These are phyloP conservation scores for Porphyrellus cyaneotinctus DNA, from an alignment of 768 basidiomycete species.

Conservation along the genomic window DNA sequence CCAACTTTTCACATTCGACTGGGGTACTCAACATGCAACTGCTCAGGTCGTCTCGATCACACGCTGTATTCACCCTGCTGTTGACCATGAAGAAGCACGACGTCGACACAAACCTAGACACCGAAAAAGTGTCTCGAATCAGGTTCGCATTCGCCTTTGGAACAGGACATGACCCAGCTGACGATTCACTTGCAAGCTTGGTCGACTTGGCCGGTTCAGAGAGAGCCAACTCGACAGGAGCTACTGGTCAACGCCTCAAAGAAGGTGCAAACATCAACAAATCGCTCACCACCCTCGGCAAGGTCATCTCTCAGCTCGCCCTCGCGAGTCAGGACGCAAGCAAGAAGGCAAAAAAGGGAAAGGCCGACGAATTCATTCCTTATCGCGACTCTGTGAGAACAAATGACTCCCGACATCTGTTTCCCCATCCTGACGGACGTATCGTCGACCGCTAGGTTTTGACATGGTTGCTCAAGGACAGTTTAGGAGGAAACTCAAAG, in stretches of 20 bases:
- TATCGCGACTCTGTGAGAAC: slow-evolving; percentile 90
- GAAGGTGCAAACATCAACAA: slow-evolving; percentile 99
- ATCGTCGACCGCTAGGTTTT: slow-evolving; percentile 56
- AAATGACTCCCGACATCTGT: not conserved
- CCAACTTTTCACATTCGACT: slow-evolving; percentile 5
- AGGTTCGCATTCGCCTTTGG: slow-evolving; percentile 44
- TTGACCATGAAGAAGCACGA: slow-evolving; percentile 92
- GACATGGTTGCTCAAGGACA: slow-evolving; percentile 98
- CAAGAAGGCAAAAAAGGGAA: slow-evolving; percentile 88
- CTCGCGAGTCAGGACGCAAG: slow-evolving; percentile 48
- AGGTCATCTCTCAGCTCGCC: slow-evolving; percentile 92
- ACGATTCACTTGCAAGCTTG: slow-evolving; percentile 46
- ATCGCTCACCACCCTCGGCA: slow-evolving; percentile 94
- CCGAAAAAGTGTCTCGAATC: slow-evolving; percentile 98
- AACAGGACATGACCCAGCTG: slow-evolving; percentile 5
- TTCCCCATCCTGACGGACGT: slow-evolving; percentile 4
- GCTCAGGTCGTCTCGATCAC: slow-evolving; percentile 85
- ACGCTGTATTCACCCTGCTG: slow-evolving; percentile 96
- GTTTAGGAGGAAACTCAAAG: slow-evolving; percentile 93
- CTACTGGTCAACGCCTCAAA: slow-evolving; percentile 92
- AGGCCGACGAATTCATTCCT: slow-evolving; percentile 89
- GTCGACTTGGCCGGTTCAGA: slow-evolving; percentile 98
- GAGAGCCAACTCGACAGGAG: slow-evolving; percentile 95
- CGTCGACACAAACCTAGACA: slow-evolving; percentile 77
- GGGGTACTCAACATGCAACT: slow-evolving; percentile 5